A percentile compares a stretch with the other conserved stretches of the same genome.
These are phyloP conservation scores for Ajuga reptans DNA, from an alignment of 305 asterid genomes.

Conservation along the genomic window DNA sequence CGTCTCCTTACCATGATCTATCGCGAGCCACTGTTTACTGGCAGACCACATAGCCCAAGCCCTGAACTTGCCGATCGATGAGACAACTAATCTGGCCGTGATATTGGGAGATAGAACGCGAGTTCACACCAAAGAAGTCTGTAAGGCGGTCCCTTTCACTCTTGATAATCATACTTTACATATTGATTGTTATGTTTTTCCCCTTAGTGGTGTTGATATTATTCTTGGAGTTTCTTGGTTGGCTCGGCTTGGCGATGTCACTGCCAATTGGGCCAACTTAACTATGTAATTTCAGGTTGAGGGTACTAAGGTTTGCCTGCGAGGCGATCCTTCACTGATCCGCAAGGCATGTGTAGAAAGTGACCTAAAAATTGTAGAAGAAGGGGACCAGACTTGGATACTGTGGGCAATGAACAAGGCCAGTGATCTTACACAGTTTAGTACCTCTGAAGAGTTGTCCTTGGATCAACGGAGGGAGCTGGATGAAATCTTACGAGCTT, in stretches of 20 bases:
- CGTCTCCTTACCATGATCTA: background rate
- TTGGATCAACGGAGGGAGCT: too few relatives aligned
- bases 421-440: too few relatives aligned
- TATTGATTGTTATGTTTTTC: background rate
- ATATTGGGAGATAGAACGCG: background rate
- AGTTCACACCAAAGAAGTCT: background rate
- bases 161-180: background rate
- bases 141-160: background rate
- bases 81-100: background rate
- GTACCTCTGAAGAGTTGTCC: too few relatives aligned
- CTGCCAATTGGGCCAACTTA: background rate
- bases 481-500: too few relatives aligned
- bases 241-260: background rate
- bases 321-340: background rate
- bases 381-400: too few relatives aligned
- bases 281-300: background rate
- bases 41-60: background rate
- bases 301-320: background rate
- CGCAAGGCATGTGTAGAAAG: background rate
- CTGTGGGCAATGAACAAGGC: too few relatives aligned
- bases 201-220: background rate
- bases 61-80: too few relatives aligned
- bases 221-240: background rate
- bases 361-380: too few relatives aligned
- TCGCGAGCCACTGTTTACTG: background rate